phyloP scores from a whole-genome alignment of 148 eudicot species.

The Heliosperma pusillum region DNA sequence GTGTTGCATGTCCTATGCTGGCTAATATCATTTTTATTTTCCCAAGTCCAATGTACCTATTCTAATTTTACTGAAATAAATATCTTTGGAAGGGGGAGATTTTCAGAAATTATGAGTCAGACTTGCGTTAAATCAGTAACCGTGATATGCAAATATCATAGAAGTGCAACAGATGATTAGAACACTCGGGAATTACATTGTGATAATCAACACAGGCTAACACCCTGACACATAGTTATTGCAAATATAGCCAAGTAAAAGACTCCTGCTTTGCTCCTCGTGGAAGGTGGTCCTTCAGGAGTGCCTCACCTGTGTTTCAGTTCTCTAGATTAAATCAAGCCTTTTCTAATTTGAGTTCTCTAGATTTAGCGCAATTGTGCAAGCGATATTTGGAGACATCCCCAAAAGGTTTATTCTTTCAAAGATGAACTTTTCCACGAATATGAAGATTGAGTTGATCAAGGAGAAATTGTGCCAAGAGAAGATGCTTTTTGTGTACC shows the following conservation, averaged over 20 bases:
- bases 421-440: neutral
- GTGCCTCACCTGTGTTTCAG: neutral
- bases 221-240: neutral
- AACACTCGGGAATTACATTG: neutral
- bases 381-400: neutral
- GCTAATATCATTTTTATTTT: neutral
- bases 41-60: neutral
- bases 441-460: no score
- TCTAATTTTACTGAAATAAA: neutral
- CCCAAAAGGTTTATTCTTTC: neutral
- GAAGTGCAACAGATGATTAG: neutral
- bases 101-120: neutral
- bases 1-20: constrained; percentile 23
- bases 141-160: constrained; percentile 2
- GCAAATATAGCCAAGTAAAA: neutral
- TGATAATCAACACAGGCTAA: neutral
- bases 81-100: neutral
- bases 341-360: neutral
- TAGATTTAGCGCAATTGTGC: neutral
- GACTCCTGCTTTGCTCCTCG: neutral
- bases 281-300: neutral
- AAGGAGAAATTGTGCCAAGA: no score
- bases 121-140: neutral
- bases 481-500: neutral
- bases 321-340: neutral